Evolutionary conservation across 1,284 basidiomycete genomes (phyloP).

Genomic region (Ustilago curta): DNA sequence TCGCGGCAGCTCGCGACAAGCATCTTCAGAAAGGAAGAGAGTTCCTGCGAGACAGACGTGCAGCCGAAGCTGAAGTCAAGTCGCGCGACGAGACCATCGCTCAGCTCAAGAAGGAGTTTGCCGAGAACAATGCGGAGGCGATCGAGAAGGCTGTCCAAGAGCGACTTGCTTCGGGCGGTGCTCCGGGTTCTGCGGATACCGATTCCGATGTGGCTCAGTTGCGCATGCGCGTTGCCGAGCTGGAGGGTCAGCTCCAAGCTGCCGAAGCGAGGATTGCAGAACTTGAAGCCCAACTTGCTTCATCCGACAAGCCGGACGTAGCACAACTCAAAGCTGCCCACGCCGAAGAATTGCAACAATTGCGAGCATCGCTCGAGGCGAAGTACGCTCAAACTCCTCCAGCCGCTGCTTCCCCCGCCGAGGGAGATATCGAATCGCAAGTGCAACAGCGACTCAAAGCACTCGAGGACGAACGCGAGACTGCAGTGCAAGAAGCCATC

Average conservation of each 20-base stretch:
- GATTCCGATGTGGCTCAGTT: slow-evolving; percentile 26
- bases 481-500: slow-evolving; percentile 41
- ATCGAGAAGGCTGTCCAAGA: slow-evolving; percentile 58
- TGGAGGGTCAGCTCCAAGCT: slow-evolving; percentile 53
- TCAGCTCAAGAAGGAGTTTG: slow-evolving; percentile 51
- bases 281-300: slow-evolving; percentile 45
- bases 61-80: slow-evolving; percentile 54
- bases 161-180: slow-evolving; percentile 19
- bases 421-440: slow-evolving; percentile 37
- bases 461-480: slow-evolving; percentile 48
- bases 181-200: slow-evolving; percentile 10
- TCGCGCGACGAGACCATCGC: slow-evolving; percentile 48
- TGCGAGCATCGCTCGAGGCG: slow-evolving; percentile 35
- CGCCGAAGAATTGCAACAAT: slow-evolving; percentile 38
- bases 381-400: slow-evolving; percentile 30
- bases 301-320: slow-evolving; percentile 23
- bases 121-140: slow-evolving; percentile 50
- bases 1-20: slow-evolving; percentile 33
- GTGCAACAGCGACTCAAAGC: slow-evolving; percentile 50
- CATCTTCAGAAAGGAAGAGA: slow-evolving; percentile 54
- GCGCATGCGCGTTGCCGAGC: slow-evolving; percentile 56
- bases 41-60: slow-evolving; percentile 45
- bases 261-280: slow-evolving; percentile 49
- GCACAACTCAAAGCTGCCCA: slow-evolving; percentile 46
- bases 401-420: background rate